A percentile compares a stretch with the other conserved stretches of the same genome.
These are phyloP conservation scores for Trichoderma oligosporum DNA, from an alignment of 2,329 filamentous ascomycete genomes.

Conservation along the genomic window DNA sequence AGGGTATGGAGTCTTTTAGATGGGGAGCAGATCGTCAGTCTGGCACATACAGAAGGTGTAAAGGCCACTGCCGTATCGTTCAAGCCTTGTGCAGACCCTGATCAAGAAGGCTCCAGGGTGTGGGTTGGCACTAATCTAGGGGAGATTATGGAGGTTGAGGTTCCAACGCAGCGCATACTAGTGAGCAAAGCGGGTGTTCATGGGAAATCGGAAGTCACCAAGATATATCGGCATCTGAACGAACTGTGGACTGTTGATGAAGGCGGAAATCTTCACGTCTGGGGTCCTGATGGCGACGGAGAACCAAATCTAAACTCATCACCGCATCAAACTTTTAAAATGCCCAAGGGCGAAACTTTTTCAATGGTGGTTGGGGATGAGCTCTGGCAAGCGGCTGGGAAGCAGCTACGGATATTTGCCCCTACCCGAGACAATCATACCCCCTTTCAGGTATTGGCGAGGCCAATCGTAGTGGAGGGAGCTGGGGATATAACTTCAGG, in stretches of 20 bases:
- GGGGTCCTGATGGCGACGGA: slow-evolving; percentile 70
- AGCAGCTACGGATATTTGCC: slow-evolving; percentile 79
- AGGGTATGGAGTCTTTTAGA: slow-evolving; percentile 82
- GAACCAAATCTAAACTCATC: slow-evolving; percentile 68
- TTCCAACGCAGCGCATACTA: slow-evolving; percentile 67
- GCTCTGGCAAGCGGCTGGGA: slow-evolving; percentile 84
- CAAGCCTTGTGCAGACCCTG: slow-evolving; percentile 72
- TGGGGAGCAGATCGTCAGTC: slow-evolving; percentile 74
- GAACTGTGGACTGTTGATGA: slow-evolving; percentile 96
- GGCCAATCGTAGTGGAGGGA: slow-evolving; percentile 65
- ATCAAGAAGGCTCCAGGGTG: slow-evolving; percentile 74
- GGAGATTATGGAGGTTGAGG: slow-evolving; percentile 85
- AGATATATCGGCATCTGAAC: slow-evolving; percentile 79
- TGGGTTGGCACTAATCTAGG: slow-evolving; percentile 91
- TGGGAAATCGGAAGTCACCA: slow-evolving; percentile 72
- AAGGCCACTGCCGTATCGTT: slow-evolving; percentile 80
- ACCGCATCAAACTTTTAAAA: slow-evolving; percentile 66
- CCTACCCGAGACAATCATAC: slow-evolving; percentile 65
- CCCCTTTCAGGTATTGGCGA: slow-evolving; percentile 71
- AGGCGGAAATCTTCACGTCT: slow-evolving; percentile 78
- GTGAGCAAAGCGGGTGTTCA: slow-evolving; percentile 69
- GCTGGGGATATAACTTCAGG: slow-evolving; percentile 87
- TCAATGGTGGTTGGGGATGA: slow-evolving; percentile 82
- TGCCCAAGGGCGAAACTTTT: slow-evolving; percentile 79
- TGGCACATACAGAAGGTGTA: slow-evolving; percentile 79